Evolutionary conservation across 2,329 filamentous ascomycete species (phyloP), one percentile per base, ranked within the genome.

Genomic region (Epichloe baconii): DNA sequence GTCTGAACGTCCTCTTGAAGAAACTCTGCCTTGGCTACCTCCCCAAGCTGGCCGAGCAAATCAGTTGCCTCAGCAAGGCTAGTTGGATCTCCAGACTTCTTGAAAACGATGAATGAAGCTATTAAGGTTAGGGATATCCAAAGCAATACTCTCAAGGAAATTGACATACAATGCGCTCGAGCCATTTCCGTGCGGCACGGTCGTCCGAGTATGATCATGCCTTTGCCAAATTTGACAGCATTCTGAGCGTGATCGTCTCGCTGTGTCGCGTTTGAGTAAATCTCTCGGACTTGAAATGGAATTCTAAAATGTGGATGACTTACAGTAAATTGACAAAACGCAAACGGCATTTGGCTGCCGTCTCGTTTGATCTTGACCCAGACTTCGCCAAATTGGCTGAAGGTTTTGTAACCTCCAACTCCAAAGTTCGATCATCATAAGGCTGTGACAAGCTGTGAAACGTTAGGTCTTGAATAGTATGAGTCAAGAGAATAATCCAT

Each of bases 281-380:
- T 44, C 15, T 35, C 36, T n/a, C 15, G 2, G 36, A 10, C 7
- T n/a, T 35, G 42, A 11, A 15, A 37, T 0, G 38, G 10, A 14
- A 10, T 34, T 36, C 26, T 14, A 3, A 17, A 4, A 23, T 10
- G 19, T 38, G 14, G n/a, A 17, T 12, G 5, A 65, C 75, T 68
- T 60, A 81, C 80, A 2, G 76, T 81, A 58, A 71, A 85, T 58
- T 84, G 81, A 21, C 73, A 75, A 56, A 84, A 84, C 0, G 79
- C 80, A 59, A 79, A 82, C 0, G 81, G 81, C 76, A 83, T 82
- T 40, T 76, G 69, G 14, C 64, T 64, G 11, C 53, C 54, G 57
- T 83, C 80, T 17, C 80, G 76, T 38, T 78, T 76, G 53, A 85
- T 80, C 67, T 84, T 83, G 55, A 82, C 75, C 54, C 72, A 83